Conservation (phyloP, 106 monocot genomes). For the Allium fistulosum region DNA sequence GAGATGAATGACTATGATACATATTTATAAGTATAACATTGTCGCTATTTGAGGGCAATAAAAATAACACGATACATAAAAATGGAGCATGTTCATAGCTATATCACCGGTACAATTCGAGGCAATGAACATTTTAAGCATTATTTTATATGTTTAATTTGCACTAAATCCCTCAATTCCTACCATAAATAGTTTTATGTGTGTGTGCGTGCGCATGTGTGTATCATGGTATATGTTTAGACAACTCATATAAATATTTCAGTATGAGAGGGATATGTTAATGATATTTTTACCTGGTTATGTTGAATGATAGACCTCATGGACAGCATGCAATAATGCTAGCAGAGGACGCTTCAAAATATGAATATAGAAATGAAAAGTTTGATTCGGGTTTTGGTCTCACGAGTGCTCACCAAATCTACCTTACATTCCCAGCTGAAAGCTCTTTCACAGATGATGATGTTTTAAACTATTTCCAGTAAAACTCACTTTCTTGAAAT, state of each 20-base stretch:
- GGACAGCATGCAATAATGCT: constrained; percentile 21
- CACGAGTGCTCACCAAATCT: constrained; percentile 57
- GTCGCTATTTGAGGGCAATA: constrained; percentile 13
- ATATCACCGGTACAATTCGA: too few relatives aligned
- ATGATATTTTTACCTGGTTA: neutral
- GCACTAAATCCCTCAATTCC: constrained; percentile 23
- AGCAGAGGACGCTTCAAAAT: constrained; percentile 39
- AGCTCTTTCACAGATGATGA: constrained; percentile 68
- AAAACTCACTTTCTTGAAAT: constrained; percentile 6
- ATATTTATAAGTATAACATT: constrained; percentile 40
- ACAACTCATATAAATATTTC: neutral
- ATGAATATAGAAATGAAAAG: constrained; percentile 29
- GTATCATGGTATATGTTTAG: neutral
- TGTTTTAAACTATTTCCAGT: constrained; percentile 67
- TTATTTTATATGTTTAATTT: constrained; percentile 2
- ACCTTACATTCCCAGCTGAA: constrained; percentile 80
- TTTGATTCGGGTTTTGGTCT: constrained; percentile 9
- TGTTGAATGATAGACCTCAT: constrained; percentile 9
- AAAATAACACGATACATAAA: constrained; percentile 11
- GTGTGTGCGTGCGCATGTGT: neutral
- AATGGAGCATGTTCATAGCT: too few relatives aligned
- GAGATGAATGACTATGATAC: constrained; percentile 65
- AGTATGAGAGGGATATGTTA: neutral
- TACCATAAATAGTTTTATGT: neutral
- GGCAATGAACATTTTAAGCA: neutral